Evolutionary conservation across 305 asterid genomes (phyloP).

Genomic region (Fraxinus xanthoxyloides): DNA sequence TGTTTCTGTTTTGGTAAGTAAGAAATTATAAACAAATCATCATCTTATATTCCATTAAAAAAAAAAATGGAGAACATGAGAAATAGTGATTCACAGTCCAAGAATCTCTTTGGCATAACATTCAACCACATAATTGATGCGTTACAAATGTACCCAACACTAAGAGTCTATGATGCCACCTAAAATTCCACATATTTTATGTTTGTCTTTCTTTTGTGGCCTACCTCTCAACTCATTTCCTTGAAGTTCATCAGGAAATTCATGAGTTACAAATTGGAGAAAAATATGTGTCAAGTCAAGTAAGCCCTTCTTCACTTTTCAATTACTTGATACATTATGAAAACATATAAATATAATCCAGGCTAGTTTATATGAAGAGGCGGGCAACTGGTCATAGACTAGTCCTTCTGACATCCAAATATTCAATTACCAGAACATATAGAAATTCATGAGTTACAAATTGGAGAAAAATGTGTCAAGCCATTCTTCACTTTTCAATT

Average conservation of each 20-base stretch:
- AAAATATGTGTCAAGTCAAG: background rate
- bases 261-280: background rate
- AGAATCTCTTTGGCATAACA: background rate
- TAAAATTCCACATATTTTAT: background rate
- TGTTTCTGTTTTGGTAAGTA: background rate
- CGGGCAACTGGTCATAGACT: constrained; percentile 4
- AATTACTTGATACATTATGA: background rate
- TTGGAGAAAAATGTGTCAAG: background rate
- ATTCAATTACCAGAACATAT: too few species aligned
- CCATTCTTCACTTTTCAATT: background rate
- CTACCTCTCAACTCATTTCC: background rate
- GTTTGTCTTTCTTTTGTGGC: background rate
- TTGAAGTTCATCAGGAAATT: background rate
- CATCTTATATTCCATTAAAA: background rate
- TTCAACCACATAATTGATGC: background rate
- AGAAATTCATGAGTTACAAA: background rate
- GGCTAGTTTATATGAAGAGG: background rate
- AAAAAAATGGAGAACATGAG: background rate
- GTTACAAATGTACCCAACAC: background rate
- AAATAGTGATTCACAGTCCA: background rate
- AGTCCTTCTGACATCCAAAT: background rate
- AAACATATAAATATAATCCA: background rate
- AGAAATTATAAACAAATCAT: background rate
- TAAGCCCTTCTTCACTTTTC: background rate
- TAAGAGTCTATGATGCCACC: background rate